Evolutionary conservation across 352 stramenopile species (phyloP), one percentile per base, ranked within the genome.

Genomic region (Pythium scleroteichum): DNA sequence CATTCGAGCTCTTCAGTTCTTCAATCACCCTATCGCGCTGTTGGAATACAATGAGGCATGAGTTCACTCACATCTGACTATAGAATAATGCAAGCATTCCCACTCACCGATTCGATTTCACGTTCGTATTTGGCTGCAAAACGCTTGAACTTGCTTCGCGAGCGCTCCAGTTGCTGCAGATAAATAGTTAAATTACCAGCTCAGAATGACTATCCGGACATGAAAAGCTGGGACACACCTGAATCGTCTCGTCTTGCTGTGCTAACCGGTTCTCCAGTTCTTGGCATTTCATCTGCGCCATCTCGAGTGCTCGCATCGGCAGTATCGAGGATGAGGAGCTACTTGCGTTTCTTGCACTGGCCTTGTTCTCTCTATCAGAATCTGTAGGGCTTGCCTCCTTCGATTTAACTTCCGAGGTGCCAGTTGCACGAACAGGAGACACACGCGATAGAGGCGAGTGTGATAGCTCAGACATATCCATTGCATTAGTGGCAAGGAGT

Each of bases 81-180:
- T 58, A 7, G 51, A 40, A 46, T 44, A 8, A 9, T 40, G 4
- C 35, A 7, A 26, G 9, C 19, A 47, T 14, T 19, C 45, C 55
- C 27, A 55, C 69, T 40, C 55, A 92, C 84, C 75, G 90, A 72
- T 55, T 94, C 81, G 51, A 94, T 88, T 52, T 94, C 85, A 13
- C 75, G 75, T 59, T 94, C 85, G 33, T 94, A 94, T 54, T 93
- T 92, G 5, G 80, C 85, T 0, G 82, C 85, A 46, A 94, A 94
- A 12, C 83, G 76, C 62, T 92, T 91, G 59, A 94, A 94, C 40
- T 94, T 94, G 64, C 81, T 93, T 19, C 85, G 82, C 19, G 85
- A 94, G 26, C 82, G 71, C 68, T 94, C 85, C 40, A 94, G 52
- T 81, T 89, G 79, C 85, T 94, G 53, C 17, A 66, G 40, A 20